Evolutionary conservation across 345 rosid species (phyloP), one percentile per base, ranked within the genome.

Genomic region (Turnera subulata): DNA sequence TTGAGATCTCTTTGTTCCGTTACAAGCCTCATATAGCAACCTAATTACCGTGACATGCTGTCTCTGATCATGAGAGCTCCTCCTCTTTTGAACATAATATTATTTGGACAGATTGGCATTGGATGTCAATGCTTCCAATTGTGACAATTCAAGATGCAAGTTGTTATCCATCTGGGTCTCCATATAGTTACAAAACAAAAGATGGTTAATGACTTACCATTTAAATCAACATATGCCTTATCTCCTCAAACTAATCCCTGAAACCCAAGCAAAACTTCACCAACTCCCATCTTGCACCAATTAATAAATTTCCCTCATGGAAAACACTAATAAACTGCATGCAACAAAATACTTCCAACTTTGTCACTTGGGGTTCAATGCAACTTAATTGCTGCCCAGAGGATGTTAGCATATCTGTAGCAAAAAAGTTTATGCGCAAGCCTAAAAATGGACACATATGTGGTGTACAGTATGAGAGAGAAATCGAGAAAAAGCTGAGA

Each of bases 251-350:
- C 39, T 38, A 60, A 50, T n/a, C 15, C 8, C 22, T 37, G 63
- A 59, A 54, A 48, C 15, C n/a, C 37, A 59, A 37, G 22, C 32
- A 25, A 38, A n/a, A n/a, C n/a, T 50, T 39, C 56, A 60, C 64
- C 64, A 60, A 60, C 64, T 60, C 47, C 47, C 24, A 14, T 37
- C 37, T 48, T 48, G 35, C 54, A 59, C 12, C 19, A 49, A 60
- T 40, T 50, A 60, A 50, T 50, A 19, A 12, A 15, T 39, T 49
- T 19, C 55, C 35, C 64, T 48, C 20, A 38, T 22, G 10, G 21
- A 22, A 15, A 19, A 10, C 55, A 37, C 35, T 18, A 49, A 16
- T 59, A 59, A 59, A 49, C 47, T 48, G 37, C 55, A 59, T 38
- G 47, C 46, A 59, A 39, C 47, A 39, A 60, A 50, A 50, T 39